Conservation (phyloP, 192 early-diverging fungal species). For the Dissophora ornata region DNA sequence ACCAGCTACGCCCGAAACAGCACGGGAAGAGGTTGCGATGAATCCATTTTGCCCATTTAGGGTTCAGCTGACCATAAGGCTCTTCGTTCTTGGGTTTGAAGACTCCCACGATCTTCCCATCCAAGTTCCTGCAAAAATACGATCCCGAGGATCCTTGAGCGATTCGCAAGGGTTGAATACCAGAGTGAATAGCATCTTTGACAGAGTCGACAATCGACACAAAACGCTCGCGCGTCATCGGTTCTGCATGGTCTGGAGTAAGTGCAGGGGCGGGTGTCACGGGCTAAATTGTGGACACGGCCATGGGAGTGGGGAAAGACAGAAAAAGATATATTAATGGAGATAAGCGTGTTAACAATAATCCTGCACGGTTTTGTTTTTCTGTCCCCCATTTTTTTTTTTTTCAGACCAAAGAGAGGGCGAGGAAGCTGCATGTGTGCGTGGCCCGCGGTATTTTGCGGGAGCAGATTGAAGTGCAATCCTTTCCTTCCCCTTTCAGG, state of each 20-base stretch:
- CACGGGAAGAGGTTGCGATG: constrained; percentile 89
- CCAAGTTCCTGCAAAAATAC: constrained; percentile 86
- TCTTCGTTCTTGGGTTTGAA: constrained; percentile 91
- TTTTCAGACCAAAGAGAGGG: no score
- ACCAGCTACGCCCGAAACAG: constrained; percentile 87
- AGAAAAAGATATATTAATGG: no score
- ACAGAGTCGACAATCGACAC: constrained; percentile 61
- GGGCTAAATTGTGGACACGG: constrained; percentile 18
- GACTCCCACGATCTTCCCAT: constrained; percentile 83
- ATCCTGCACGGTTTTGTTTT: background rate
- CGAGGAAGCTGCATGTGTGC: background rate
- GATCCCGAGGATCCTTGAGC: constrained; percentile 88
- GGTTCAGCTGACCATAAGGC: constrained; percentile 74
- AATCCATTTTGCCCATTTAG: constrained; percentile 94
- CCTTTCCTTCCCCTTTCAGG: background rate
- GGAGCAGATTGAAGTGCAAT: background rate
- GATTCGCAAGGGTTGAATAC: constrained; percentile 65
- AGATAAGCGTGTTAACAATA: constrained; percentile 1
- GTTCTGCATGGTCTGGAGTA: constrained; percentile 57
- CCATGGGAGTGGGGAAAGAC: background rate
- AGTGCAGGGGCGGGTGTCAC: constrained; percentile 41
- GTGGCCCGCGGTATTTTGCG: background rate
- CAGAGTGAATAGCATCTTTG: constrained; percentile 57
- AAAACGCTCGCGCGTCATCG: constrained; percentile 58
- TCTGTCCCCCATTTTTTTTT: no score